Percentiles rank a stretch among this genome's conserved stretches.
phyloP scores from a whole-genome alignment of 495 filamentous ascomycete species.

The Penicillium bovifimosum region DNA sequence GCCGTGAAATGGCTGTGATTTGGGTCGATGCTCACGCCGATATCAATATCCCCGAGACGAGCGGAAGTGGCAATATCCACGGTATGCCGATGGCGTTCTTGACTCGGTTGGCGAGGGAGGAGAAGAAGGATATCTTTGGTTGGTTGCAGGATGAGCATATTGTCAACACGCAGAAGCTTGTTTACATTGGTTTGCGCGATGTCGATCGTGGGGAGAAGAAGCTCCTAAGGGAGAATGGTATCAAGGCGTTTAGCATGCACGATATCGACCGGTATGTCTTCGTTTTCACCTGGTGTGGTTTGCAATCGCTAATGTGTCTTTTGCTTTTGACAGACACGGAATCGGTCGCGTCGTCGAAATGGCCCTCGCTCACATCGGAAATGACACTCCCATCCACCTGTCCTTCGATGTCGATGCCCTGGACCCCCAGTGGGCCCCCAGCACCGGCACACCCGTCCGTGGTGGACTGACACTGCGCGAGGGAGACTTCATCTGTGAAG shows the following conservation, averaged over 20 bases:
- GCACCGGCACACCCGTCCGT: slow-evolving; percentile 90
- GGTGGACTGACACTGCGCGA: slow-evolving; percentile 94
- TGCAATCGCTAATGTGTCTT: slow-evolving; percentile 6
- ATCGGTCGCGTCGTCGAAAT: slow-evolving; percentile 97
- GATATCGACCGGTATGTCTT: slow-evolving; percentile 74
- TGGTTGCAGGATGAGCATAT: slow-evolving; percentile 68
- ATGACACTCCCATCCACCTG: slow-evolving; percentile 90
- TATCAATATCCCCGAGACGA: slow-evolving; percentile 93
- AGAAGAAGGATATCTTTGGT: slow-evolving; percentile 70
- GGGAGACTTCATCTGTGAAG: slow-evolving; percentile 97
- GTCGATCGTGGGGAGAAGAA: slow-evolving; percentile 89
- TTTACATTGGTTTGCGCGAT: slow-evolving; percentile 95
- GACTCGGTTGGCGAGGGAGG: slow-evolving; percentile 72
- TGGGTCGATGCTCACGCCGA: slow-evolving; percentile 99
- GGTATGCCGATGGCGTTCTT: slow-evolving; percentile 97
- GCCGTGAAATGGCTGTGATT: slow-evolving; percentile 82
- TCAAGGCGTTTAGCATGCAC: slow-evolving; percentile 98
- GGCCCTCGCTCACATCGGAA: slow-evolving; percentile 89
- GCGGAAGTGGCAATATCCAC: slow-evolving; percentile 88
- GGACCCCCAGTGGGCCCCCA: slow-evolving; percentile 93
- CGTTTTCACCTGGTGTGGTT: background rate
- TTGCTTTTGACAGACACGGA: slow-evolving; percentile 53
- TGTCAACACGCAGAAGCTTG: slow-evolving; percentile 75
- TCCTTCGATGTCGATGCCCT: slow-evolving; percentile 97
- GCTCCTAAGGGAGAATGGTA: slow-evolving; percentile 77